Percentiles rank a stretch among this genome's conserved stretches.
phyloP scores from a whole-genome alignment of 2,329 filamentous ascomycete species.

The Penicillium sp. region DNA sequence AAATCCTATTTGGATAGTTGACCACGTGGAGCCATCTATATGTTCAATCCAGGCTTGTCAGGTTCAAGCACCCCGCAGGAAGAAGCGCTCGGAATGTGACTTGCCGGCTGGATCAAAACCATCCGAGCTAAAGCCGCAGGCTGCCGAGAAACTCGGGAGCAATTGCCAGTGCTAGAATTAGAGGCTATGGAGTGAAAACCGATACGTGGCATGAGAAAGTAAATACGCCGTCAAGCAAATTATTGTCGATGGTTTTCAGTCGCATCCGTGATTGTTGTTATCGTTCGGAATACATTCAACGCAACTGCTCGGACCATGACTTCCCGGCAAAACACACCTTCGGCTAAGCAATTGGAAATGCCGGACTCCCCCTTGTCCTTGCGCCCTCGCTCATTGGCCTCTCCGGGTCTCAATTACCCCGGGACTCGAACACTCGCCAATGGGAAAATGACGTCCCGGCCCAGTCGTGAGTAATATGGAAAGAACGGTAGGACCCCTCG shows the following conservation, averaged over 20 bases:
- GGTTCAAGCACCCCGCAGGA: neutral
- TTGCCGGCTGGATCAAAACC: neutral
- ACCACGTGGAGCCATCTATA: neutral
- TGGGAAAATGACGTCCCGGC: constrained; percentile 20
- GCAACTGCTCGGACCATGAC: constrained; percentile 4
- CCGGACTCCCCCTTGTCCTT: neutral
- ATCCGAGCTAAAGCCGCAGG: neutral
- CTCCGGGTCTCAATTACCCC: constrained; percentile 2
- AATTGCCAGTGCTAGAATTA: too few species aligned
- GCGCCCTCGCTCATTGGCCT: constrained; percentile 4
- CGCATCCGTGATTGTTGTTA: neutral
- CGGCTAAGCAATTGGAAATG: constrained; percentile 6
- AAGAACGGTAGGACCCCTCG: constrained; percentile 2
- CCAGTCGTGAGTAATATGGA: constrained; percentile 5
- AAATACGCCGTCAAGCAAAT: too few species aligned
- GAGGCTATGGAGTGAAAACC: too few species aligned
- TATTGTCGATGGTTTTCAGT: neutral
- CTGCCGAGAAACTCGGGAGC: neutral
- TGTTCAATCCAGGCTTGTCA: neutral
- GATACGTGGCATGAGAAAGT: too few species aligned
- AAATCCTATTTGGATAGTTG: neutral
- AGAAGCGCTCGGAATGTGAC: constrained; percentile 1
- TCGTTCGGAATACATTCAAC: too few species aligned
- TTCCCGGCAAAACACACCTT: constrained; percentile 11
- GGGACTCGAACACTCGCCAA: constrained; percentile 7